Percentiles rank a stretch among this genome's conserved stretches.
phyloP scores from a whole-genome alignment of 2,329 filamentous ascomycete species.

The Rhytidhysteron rufulum region DNA sequence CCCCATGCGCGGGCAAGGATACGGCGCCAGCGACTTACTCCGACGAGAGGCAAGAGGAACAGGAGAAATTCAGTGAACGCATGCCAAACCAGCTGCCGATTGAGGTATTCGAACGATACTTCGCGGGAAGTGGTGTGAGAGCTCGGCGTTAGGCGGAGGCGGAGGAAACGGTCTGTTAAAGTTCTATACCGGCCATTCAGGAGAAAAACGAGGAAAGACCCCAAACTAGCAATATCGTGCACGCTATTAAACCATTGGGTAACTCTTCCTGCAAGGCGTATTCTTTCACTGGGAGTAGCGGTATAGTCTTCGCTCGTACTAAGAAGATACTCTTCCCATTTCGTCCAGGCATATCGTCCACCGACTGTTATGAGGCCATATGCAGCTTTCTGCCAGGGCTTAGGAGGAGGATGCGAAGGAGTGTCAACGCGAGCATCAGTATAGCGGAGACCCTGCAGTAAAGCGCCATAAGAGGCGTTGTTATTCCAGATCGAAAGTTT shows the following conservation, averaged over 20 bases:
- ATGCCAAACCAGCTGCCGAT: conserved; percentile 97
- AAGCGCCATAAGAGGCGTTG: conserved; percentile 89
- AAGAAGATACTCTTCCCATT: conserved; percentile 85
- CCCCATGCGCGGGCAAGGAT: conserved; percentile 88
- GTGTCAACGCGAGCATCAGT: conserved; percentile 68
- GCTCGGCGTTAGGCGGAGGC: conserved; percentile 79
- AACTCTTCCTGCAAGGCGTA: conserved; percentile 59
- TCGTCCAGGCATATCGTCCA: conserved; percentile 84
- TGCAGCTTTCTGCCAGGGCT: conserved; percentile 74
- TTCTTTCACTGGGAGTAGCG: conserved; percentile 45
- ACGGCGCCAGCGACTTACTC: conserved; percentile 86
- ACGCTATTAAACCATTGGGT: conserved; percentile 67
- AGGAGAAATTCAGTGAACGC: conserved; percentile 99
- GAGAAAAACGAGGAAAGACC: conserved; percentile 86
- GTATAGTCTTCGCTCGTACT: conserved; percentile 73
- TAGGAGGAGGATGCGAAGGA: conserved; percentile 60
- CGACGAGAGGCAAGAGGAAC: conserved; percentile 93
- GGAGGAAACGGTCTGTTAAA: conserved; percentile 76
- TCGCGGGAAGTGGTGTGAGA: conserved; percentile 81
- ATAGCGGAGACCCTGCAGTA: conserved; percentile 86
- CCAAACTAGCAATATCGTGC: conserved; percentile 77
- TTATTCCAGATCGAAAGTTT: conserved; percentile 97
- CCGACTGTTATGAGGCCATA: conserved; percentile 85
- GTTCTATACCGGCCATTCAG: conserved; percentile 89
- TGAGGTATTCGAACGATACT: conserved; percentile 96